phyloP scores from a whole-genome alignment of 1,139 yeast species.

The Saccharomyces pastorianus region DNA sequence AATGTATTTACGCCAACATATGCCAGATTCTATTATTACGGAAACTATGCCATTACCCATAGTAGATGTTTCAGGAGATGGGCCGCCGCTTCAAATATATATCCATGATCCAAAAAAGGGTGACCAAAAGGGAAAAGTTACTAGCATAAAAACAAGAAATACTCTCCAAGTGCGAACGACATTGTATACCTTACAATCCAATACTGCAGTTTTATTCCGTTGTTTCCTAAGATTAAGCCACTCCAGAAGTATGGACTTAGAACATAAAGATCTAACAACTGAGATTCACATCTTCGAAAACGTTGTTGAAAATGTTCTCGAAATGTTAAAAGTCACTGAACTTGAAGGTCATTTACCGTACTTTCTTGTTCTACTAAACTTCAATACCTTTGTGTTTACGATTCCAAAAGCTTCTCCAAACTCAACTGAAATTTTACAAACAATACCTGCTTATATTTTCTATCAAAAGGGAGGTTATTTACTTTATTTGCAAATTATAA shows the following conservation, averaged over 20 bases:
- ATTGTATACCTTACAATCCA: conserved; percentile 44
- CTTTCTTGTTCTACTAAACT: conserved; percentile 29
- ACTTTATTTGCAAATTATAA: conserved; percentile 19
- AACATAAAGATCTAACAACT: conserved; percentile 12
- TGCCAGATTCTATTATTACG: conserved; percentile 43
- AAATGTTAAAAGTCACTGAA: conserved; percentile 19
- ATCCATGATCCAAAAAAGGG: conserved; percentile 25
- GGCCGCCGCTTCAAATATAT: conserved; percentile 34
- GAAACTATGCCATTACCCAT: conserved; percentile 36
- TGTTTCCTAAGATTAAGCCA: conserved; percentile 26
- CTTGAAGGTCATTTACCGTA: conserved; percentile 20
- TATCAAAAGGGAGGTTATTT: conserved; percentile 42
- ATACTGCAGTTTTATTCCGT: conserved; percentile 35
- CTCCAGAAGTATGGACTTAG: conserved; percentile 20
- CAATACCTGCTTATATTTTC: conserved; percentile 42
- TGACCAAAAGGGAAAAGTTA: conserved; percentile 35
- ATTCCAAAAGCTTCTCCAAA: conserved; percentile 26
- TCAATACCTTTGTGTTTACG: conserved; percentile 26
- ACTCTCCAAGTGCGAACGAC: conserved; percentile 48
- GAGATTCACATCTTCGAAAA: conserved; percentile 28
- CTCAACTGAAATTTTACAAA: conserved; percentile 31
- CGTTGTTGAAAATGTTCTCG: conserved; percentile 17
- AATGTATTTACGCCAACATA: conserved; percentile 38
- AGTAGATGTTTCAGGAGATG: conserved; percentile 13
- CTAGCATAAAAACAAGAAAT: conserved; percentile 53